These are phyloP conservation scores for Curvularia eragrostidis DNA, from an alignment of 2,329 filamentous ascomycete species.

Conservation along the genomic window DNA sequence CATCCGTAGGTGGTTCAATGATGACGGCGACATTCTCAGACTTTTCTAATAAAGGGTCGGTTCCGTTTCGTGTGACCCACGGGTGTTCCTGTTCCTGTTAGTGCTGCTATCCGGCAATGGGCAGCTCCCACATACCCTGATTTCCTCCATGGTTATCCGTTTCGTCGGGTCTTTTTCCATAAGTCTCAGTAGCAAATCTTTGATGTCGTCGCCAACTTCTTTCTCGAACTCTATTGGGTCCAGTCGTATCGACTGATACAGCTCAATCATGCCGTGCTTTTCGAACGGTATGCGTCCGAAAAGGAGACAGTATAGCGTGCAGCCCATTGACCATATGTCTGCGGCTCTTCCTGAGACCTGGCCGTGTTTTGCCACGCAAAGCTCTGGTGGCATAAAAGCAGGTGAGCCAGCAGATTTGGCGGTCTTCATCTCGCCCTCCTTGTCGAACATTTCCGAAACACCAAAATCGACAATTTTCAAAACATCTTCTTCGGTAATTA, in stretches of 20 bases:
- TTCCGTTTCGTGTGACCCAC: conserved; percentile 86
- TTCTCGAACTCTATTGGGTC: conserved; percentile 69
- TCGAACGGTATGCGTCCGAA: conserved; percentile 91
- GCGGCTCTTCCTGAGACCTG: conserved; percentile 87
- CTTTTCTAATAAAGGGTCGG: conserved; percentile 76
- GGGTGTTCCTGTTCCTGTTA: conserved; percentile 73
- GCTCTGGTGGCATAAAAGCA: conserved; percentile 90
- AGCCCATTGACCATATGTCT: conserved; percentile 98
- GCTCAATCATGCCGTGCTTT: conserved; percentile 76
- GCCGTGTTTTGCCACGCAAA: conserved; percentile 85
- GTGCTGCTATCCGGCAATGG: not conserved
- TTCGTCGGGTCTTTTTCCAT: conserved; percentile 85
- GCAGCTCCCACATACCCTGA: conserved; percentile 68
- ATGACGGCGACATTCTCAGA: conserved; percentile 86
- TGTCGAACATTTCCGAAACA: conserved; percentile 99
- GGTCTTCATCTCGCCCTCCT: conserved; percentile 84
- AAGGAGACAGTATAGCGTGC: conserved; percentile 89
- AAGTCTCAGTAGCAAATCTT: conserved; percentile 74
- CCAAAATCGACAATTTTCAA: conserved; percentile 98
- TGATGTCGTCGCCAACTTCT: conserved; percentile 71
- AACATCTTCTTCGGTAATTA: conserved; percentile 89
- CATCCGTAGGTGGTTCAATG: conserved; percentile 83
- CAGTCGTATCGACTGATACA: conserved; percentile 86
- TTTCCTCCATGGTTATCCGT: conserved; percentile 80
- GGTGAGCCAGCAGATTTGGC: conserved; percentile 93